Percentiles rank a stretch among this genome's conserved stretches.
Conservation (phyloP, 164 flowering plant species). For the Tinospora cordifolia region DNA sequence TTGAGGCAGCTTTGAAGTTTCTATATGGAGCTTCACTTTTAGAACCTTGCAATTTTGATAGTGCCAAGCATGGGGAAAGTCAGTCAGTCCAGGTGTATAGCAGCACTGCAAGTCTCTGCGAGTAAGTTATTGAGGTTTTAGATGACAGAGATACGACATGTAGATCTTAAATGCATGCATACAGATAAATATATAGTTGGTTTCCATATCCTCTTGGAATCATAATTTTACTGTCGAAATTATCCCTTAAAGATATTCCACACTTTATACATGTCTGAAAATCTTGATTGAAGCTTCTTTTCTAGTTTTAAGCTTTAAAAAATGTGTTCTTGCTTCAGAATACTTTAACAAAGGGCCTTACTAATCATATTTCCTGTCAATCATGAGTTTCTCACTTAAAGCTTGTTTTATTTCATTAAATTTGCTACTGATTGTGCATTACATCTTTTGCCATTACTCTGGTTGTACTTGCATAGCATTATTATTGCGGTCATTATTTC, state of each 20-base stretch:
- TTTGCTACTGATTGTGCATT: not conserved
- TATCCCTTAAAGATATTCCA: not conserved
- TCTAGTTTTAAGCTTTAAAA: not conserved
- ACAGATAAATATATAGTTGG: not conserved
- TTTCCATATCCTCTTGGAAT: not conserved
- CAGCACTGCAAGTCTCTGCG: constrained; percentile 87
- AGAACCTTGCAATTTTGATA: constrained; percentile 53
- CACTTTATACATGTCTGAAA: no score
- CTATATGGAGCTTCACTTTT: constrained; percentile 75
- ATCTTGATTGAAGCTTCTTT: no score
- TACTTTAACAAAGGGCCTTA: not conserved
- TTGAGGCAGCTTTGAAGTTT: constrained; percentile 87
- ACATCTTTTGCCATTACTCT: not conserved
- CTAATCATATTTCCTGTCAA: not conserved
- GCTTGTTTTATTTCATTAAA: not conserved
- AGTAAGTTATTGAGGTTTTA: constrained; percentile 39
- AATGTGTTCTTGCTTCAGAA: not conserved
- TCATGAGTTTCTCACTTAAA: not conserved
- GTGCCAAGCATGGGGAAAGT: constrained; percentile 53
- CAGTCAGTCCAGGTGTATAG: constrained; percentile 58
- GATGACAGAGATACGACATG: not conserved
- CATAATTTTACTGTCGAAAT: not conserved
- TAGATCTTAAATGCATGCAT: not conserved
- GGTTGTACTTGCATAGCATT: not conserved
- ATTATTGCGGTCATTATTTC: not conserved